These are phyloP conservation scores for Suillus subluteus DNA, from an alignment of 768 basidiomycete genomes.

Conservation along the genomic window DNA sequence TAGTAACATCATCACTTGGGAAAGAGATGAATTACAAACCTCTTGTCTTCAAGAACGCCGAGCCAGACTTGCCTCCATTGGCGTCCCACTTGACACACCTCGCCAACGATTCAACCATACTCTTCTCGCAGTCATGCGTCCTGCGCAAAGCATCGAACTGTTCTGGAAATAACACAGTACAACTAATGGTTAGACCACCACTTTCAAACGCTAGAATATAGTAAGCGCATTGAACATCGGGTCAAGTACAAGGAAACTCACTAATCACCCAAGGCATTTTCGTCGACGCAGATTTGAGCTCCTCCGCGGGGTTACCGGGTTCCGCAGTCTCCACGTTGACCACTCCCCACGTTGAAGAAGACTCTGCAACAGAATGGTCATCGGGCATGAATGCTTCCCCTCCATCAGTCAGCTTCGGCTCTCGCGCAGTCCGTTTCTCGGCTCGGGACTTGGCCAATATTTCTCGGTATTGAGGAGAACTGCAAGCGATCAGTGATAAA, in stretches of 20 bases:
- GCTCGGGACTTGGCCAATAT: conserved; percentile 77
- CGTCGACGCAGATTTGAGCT: conserved; percentile 73
- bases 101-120: conserved; percentile 91
- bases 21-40: conserved; percentile 49
- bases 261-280: conserved; percentile 83
- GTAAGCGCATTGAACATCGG: conserved; percentile 7
- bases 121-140: conserved; percentile 92
- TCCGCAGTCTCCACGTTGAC: conserved; percentile 80
- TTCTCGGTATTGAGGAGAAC: conserved; percentile 82
- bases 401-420: conserved; percentile 59
- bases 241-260: conserved; percentile 40
- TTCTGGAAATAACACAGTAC: conserved; percentile 93
- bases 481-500: conserved; percentile 29
- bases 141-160: conserved; percentile 94
- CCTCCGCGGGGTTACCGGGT: conserved; percentile 71
- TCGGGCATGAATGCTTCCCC: conserved; percentile 94
- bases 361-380: conserved; percentile 79
- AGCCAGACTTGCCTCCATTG: conserved; percentile 94
- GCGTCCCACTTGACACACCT: conserved; percentile 97
- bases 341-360: conserved; percentile 90
- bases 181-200: conserved; percentile 87
- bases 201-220: conserved; percentile 77
- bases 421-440: conserved; percentile 70
- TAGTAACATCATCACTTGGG: conserved; percentile 6
- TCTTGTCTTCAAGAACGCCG: conserved; percentile 93